Percentiles rank a stretch among this genome's conserved stretches.
Conservation (phyloP, 345 rosid species). For the Salix brachista region DNA sequence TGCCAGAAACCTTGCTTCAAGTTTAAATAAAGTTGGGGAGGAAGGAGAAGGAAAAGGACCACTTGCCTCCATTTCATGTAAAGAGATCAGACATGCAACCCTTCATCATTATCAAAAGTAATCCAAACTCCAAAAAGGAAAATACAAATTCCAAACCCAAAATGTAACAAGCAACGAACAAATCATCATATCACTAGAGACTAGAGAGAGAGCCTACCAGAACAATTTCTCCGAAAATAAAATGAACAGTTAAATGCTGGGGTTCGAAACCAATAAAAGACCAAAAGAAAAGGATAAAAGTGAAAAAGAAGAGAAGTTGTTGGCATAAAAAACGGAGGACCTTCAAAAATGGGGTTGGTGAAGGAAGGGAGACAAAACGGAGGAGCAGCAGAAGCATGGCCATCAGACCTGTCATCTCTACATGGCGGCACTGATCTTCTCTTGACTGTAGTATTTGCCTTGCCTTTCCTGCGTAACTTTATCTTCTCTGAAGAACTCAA, state of each 20-base stretch:
- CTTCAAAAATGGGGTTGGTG: conserved; percentile 57
- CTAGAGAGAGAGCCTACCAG: conserved; percentile 5
- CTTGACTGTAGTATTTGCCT: conserved; percentile 31
- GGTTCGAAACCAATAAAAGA: not conserved
- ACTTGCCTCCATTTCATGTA: conserved; percentile 16
- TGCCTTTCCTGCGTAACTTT: conserved; percentile 36
- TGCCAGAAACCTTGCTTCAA: not conserved
- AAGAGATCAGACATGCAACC: conserved; percentile 5
- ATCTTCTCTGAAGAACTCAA: conserved; percentile 46
- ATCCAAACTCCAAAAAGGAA: conserved; percentile 3
- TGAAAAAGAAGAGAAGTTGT: not conserved
- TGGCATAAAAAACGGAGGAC: conserved; percentile 16
- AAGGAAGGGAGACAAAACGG: conserved; percentile 44
- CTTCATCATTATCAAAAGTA: not conserved
- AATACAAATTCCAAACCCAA: conserved; percentile 6
- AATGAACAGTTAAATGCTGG: conserved; percentile 1
- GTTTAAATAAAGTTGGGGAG: not conserved
- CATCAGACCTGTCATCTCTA: conserved; percentile 51
- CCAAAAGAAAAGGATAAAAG: not conserved
- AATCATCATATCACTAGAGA: not conserved
- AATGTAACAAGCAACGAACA: not conserved
- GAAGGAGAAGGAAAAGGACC: not conserved
- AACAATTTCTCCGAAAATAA: conserved; percentile 13
- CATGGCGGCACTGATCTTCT: conserved; percentile 37
- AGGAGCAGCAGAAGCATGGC: conserved; percentile 12